Percentiles rank a stretch among this genome's conserved stretches.
These are phyloP conservation scores for Fusarium chlamydosporum DNA, from an alignment of 2,329 filamentous ascomycete genomes.

Conservation along the genomic window DNA sequence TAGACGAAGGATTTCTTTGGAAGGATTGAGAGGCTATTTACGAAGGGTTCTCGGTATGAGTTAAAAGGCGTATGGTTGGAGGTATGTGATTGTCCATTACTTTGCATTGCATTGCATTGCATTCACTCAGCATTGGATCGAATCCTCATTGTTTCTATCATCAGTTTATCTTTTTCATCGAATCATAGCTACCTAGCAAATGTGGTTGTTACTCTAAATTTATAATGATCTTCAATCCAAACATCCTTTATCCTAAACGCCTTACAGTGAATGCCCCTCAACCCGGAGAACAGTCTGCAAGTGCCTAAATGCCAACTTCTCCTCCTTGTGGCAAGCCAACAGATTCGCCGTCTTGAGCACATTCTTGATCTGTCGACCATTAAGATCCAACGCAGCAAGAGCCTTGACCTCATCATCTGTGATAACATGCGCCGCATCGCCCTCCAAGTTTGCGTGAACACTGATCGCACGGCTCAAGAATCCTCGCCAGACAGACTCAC, in stretches of 20 bases:
- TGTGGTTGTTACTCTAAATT: not conserved
- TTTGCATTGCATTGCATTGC: too few relatives aligned
- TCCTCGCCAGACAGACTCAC: constrained; percentile 58
- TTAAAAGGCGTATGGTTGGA: too few relatives aligned
- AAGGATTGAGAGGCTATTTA: too few relatives aligned
- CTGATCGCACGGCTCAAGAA: constrained; percentile 56
- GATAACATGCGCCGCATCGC: constrained; percentile 52
- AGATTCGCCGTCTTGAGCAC: constrained; percentile 57
- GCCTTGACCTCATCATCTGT: constrained; percentile 52
- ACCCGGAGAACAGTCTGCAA: constrained; percentile 53
- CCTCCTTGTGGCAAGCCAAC: constrained; percentile 52
- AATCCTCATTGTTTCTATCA: not conserved
- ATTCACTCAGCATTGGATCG: too few relatives aligned
- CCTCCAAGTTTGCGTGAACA: constrained; percentile 38
- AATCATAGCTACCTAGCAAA: not conserved
- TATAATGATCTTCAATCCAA: not conserved
- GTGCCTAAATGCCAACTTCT: constrained; percentile 52
- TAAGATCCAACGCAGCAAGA: constrained; percentile 59
- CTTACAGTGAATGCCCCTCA: constrained; percentile 50
- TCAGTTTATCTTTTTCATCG: not conserved
- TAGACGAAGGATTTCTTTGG: too few relatives aligned
- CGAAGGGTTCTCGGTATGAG: too few relatives aligned
- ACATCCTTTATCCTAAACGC: not conserved
- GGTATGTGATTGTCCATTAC: too few relatives aligned
- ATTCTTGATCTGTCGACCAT: constrained; percentile 68